Evolutionary conservation across 2,329 filamentous ascomycete genomes (phyloP).

Genomic region (Colletotrichum chlorophyti): DNA sequence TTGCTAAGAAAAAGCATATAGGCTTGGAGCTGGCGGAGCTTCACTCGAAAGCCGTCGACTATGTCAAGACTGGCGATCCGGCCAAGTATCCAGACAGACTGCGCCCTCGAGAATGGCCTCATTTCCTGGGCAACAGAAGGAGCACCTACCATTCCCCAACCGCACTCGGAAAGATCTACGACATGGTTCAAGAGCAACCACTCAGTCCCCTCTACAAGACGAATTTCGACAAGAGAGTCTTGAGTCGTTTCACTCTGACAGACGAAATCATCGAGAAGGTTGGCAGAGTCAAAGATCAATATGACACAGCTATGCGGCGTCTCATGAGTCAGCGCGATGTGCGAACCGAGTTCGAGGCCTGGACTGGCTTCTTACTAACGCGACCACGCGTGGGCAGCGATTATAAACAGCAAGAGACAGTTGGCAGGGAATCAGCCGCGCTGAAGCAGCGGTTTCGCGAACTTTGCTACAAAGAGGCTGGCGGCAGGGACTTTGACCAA

Average conservation of each 20-base stretch:
- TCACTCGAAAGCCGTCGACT: constrained; percentile 93
- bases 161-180: constrained; percentile 83
- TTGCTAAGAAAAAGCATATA: constrained; percentile 34
- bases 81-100: constrained; percentile 71
- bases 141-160: constrained; percentile 69
- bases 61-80: constrained; percentile 85
- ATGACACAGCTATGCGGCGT: constrained; percentile 78
- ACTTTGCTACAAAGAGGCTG: constrained; percentile 70
- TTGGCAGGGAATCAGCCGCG: constrained; percentile 70
- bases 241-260: constrained; percentile 63
- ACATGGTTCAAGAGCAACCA: constrained; percentile 70
- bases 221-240: constrained; percentile 78
- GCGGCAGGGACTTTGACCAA: constrained; percentile 63
- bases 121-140: constrained; percentile 81
- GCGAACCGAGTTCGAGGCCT: constrained; percentile 88
- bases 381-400: constrained; percentile 76
- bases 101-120: constrained; percentile 73
- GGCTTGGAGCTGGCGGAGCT: constrained; percentile 75
- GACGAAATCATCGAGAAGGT: constrained; percentile 65
- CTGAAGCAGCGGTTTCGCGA: constrained; percentile 75
- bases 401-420: constrained; percentile 87
- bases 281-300: constrained; percentile 72
- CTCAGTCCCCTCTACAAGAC: constrained; percentile 77
- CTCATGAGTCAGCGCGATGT: constrained; percentile 88
- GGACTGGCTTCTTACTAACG: constrained; percentile 82